Percentiles rank a stretch among this genome's conserved stretches.
Conservation (phyloP, 1,284 basidiomycete genomes). For the Trametes versicolor region DNA sequence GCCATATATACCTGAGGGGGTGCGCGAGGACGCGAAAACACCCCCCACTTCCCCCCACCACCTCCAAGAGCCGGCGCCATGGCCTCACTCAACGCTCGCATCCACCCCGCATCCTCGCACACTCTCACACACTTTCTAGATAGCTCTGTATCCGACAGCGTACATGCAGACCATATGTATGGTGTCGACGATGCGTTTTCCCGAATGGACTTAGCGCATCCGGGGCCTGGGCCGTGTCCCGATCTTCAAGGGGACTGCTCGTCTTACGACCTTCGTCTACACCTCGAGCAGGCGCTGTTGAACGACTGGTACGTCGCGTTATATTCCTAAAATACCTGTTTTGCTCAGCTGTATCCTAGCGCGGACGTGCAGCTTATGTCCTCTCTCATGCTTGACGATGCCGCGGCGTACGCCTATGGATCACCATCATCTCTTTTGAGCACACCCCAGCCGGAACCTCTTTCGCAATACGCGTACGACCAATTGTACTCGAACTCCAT, state of each 20-base stretch:
- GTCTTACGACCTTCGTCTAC: background rate
- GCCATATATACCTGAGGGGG: background rate
- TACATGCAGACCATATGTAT: background rate
- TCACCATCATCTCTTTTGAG: background rate
- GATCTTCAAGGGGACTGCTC: background rate
- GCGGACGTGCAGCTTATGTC: background rate
- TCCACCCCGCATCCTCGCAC: background rate
- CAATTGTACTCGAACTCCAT: background rate
- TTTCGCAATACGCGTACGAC: background rate
- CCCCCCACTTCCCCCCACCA: background rate
- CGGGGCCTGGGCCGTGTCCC: background rate
- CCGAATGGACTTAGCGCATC: background rate
- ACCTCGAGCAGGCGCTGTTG: background rate
- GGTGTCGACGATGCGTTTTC: background rate
- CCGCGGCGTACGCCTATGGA: background rate
- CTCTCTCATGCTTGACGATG: background rate
- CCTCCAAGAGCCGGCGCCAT: background rate
- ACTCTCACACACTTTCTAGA: background rate
- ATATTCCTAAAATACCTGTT: background rate
- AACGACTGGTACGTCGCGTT: constrained; percentile 3
- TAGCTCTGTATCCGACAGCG: background rate
- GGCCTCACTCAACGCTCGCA: background rate
- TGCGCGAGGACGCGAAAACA: background rate
- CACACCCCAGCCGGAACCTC: background rate
- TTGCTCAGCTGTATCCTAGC: background rate